phyloP scores from a whole-genome alignment of 2,329 filamentous ascomycete genomes.

The Alternaria brassicicola region DNA sequence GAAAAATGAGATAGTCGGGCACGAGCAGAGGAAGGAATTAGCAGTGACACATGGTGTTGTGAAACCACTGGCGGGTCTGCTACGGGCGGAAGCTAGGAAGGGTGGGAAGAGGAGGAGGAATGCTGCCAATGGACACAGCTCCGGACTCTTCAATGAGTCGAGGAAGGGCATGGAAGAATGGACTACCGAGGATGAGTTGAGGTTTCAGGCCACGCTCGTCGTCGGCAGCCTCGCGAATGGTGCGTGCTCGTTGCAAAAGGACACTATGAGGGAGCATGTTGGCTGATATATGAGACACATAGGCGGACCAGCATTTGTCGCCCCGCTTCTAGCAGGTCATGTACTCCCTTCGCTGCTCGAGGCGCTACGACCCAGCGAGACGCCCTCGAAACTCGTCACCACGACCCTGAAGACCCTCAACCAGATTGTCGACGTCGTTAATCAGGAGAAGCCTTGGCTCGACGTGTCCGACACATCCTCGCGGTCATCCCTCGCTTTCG shows the following conservation, averaged over 20 bases:
- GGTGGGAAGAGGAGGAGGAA: slow-evolving; percentile 57
- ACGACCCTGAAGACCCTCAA: slow-evolving; percentile 77
- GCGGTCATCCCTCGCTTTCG: slow-evolving; percentile 61
- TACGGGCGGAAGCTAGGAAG: slow-evolving; percentile 54
- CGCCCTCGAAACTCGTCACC: slow-evolving; percentile 69
- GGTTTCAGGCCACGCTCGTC: slow-evolving; percentile 82
- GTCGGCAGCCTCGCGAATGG: slow-evolving; percentile 84
- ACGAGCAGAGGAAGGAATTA: slow-evolving; percentile 82
- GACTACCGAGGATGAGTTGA: slow-evolving; percentile 69
- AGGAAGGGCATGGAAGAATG: slow-evolving; percentile 42
- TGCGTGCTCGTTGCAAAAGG: slow-evolving; percentile 50
- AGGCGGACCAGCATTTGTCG: slow-evolving; percentile 82
- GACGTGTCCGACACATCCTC: slow-evolving; percentile 55
- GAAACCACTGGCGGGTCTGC: slow-evolving; percentile 62
- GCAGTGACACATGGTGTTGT: slow-evolving; percentile 75
- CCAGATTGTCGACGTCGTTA: slow-evolving; percentile 70
- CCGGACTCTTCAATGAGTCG: slow-evolving; percentile 13
- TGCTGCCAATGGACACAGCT: slow-evolving; percentile 40
- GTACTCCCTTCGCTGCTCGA: slow-evolving; percentile 73
- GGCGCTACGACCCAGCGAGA: slow-evolving; percentile 69
- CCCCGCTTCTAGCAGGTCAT: slow-evolving; percentile 71
- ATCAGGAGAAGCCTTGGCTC: slow-evolving; percentile 60
- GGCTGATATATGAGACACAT: slow-evolving; percentile 24
- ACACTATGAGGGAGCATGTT: neutral
- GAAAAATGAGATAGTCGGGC: slow-evolving; percentile 90